Conservation (phyloP, 148 eudicot genomes). For the Beta vulgaris region DNA sequence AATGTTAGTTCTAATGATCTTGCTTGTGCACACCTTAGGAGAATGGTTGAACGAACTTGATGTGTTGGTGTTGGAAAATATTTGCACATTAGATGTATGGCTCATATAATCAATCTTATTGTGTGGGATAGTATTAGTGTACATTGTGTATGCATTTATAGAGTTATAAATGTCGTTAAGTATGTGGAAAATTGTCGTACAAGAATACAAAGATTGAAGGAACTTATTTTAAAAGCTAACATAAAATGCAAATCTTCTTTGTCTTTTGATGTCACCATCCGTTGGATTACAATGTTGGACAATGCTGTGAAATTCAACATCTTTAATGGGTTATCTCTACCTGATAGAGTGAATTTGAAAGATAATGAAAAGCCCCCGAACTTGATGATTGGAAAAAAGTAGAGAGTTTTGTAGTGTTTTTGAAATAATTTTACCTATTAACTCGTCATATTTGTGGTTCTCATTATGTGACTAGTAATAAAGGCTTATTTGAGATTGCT, state of each 20-base stretch:
- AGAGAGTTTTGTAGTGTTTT: no score
- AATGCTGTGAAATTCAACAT: not conserved
- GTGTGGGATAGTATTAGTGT: not conserved
- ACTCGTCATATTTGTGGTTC: no score
- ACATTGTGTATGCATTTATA: not conserved
- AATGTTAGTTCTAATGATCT: no score
- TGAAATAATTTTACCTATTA: not conserved
- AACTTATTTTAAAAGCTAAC: not conserved
- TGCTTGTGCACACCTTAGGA: not conserved
- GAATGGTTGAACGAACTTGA: not conserved
- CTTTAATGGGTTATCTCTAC: not conserved
- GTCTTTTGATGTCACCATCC: not conserved
- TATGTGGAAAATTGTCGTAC: not conserved
- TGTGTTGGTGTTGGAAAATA: no score
- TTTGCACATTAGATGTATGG: no score
- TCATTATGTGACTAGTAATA: not conserved
- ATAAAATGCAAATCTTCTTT: not conserved
- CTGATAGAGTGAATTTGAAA: not conserved
- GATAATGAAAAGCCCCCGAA: no score
- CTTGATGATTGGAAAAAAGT: no score
- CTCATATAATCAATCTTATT: no score
- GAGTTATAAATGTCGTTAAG: not conserved
- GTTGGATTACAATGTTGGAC: not conserved
- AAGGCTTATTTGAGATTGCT: not conserved
- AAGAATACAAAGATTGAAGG: not conserved